Evolutionary conservation across 495 filamentous ascomycete species (phyloP), one percentile per base, ranked within the genome.

Genomic region (Penicillium lagena): DNA sequence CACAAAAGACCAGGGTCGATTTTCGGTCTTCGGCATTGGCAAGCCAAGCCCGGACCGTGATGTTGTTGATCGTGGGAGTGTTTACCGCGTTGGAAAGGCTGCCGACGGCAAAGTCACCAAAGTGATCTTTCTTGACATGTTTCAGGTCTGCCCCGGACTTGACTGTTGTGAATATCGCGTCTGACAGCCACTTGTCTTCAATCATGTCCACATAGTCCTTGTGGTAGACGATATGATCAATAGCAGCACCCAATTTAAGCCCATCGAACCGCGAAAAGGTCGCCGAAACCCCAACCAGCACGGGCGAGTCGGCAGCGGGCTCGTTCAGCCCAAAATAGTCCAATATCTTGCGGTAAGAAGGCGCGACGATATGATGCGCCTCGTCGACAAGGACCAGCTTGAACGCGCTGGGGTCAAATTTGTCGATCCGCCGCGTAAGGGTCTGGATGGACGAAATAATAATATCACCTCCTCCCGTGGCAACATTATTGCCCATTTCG

Each of bases 151-250:
- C 87, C 12, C 79, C 81, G 0, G 88, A 85, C 52, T 84, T 74
- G 30, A 97, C 90, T 0, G 93, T 99, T 0, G 93, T 97, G 63
- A 99, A 99, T 11, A 90, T 69, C 4, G 91, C 88, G 55, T 93
- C 75, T 1, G 89, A 79, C 27, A 99, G 75, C 78, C 79, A 83
- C 30, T 90, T 87, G 13, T 94, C 87, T 22, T 77, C 79, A 44
- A 97, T 97, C 90, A 97, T 95, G 51, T 96, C 90, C 42, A 97
- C 76, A 52, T 94, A 98, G 58, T 96, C 90, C 58, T 87, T 95
- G 66, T 97, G 94, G 53, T 96, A 99, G 22, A 96, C 94, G 43
- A 99, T 91, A 47, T 95, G 85, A 51, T 97, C 93, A 48, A 99
- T 86, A 12, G 86, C 90, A 31, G 87, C 78, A 5, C 90, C 91